phyloP scores from a whole-genome alignment of 2,329 filamentous ascomycete species.

The Chaetomiaceae sp. region DNA sequence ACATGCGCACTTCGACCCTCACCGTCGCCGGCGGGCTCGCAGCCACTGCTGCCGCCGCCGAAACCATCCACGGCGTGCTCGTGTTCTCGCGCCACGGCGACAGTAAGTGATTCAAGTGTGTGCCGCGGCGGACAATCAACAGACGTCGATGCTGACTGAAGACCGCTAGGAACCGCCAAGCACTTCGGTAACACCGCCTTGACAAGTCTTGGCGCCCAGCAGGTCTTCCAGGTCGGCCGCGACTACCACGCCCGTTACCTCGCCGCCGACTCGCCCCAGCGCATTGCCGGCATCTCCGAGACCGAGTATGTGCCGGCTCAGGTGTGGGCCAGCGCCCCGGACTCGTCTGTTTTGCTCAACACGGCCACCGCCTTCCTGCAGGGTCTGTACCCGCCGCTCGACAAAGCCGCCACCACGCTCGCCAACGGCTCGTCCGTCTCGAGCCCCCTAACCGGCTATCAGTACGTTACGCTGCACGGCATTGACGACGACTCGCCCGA shows the following conservation, averaged over 20 bases:
- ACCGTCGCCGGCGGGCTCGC: slow-evolving; percentile 35
- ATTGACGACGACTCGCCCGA: slow-evolving; percentile 16
- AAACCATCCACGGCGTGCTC: slow-evolving; percentile 74
- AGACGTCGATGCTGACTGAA: not conserved
- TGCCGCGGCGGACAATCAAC: too few species aligned
- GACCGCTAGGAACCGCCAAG: slow-evolving; percentile 51
- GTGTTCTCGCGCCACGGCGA: slow-evolving; percentile 90
- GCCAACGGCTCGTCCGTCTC: slow-evolving; percentile 63
- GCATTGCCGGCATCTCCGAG: slow-evolving; percentile 60
- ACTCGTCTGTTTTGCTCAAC: slow-evolving; percentile 71
- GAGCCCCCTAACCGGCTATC: slow-evolving; percentile 71
- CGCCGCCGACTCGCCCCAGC: slow-evolving; percentile 47
- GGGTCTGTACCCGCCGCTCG: slow-evolving; percentile 76
- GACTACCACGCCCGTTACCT: slow-evolving; percentile 78
- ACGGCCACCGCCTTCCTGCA: slow-evolving; percentile 78
- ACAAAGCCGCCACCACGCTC: slow-evolving; percentile 49
- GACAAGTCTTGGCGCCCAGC: slow-evolving; percentile 70
- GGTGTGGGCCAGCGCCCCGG: slow-evolving; percentile 64
- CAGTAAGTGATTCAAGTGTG: slow-evolving; percentile 42
- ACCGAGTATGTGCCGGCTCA: slow-evolving; percentile 64
- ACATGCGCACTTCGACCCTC: slow-evolving; percentile 21
- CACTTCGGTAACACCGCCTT: slow-evolving; percentile 62
- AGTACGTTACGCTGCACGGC: slow-evolving; percentile 67
- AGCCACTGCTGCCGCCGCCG: slow-evolving; percentile 32
- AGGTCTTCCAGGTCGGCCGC: slow-evolving; percentile 65